phyloP scores from a whole-genome alignment of 1,139 yeast species.

The Tardiomyces depauwii region DNA sequence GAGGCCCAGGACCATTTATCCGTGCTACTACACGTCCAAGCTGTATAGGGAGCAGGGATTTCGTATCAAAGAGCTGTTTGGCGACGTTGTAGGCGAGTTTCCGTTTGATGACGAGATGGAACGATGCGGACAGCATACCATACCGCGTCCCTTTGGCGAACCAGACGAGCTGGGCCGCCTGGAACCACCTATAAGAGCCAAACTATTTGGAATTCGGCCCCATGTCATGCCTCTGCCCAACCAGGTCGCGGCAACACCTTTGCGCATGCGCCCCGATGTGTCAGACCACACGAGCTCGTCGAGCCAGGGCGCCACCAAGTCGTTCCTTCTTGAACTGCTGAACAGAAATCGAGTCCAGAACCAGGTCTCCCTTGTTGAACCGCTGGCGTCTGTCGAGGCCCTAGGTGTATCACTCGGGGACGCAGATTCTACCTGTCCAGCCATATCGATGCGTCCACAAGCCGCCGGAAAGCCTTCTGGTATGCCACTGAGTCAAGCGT shows the following conservation, averaged over 20 bases:
- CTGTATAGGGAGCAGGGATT: slow-evolving; percentile 1
- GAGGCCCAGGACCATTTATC: slow-evolving; percentile 8
- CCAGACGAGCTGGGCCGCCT: background rate
- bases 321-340: background rate
- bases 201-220: background rate
- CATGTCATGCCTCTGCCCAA: background rate
- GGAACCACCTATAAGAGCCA: background rate
- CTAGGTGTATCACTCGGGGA: too few species aligned
- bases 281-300: background rate
- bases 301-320: background rate
- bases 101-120: slow-evolving; percentile 4
- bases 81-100: slow-evolving; percentile 4
- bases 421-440: too few species aligned
- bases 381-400: background rate
- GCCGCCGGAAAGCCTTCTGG: too few species aligned
- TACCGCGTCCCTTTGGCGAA: too few species aligned
- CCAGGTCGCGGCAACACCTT: background rate
- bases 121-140: background rate
- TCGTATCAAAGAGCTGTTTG: slow-evolving; percentile 4
- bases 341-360: background rate
- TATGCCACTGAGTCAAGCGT: too few species aligned
- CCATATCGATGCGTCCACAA: too few species aligned
- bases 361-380: background rate
- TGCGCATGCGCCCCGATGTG: background rate
- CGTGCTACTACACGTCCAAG: slow-evolving; percentile 6